Base-by-base conservation (phyloP, 208 protist genomes). In the Angomonas desouzai region DNA sequence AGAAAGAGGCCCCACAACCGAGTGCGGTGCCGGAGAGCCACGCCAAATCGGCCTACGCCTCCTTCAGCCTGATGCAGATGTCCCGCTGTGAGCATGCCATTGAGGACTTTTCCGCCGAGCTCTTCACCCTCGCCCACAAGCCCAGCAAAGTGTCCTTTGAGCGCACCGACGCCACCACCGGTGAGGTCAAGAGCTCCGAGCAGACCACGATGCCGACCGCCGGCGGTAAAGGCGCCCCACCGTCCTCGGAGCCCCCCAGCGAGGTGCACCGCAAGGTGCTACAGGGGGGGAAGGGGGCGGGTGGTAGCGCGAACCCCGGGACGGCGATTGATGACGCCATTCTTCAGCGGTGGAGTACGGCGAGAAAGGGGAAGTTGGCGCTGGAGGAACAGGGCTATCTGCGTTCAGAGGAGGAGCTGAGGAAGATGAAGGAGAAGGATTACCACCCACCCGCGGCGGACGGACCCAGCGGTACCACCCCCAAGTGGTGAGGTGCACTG, bases 121-220 rank as follows among this genome's bases (percentile, higher is more conserved):
- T 85, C 0, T 85, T 81, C 53, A 68, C 68, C 4, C 55, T 85
- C 0, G 79, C 79, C 20, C 74, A 85, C 51, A 85, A 85, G 59
- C 79, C 79, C 0, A 81, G 71, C 51, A 85, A 85, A 48, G 74
- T 85, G 7, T 60, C 61, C 1, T 85, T 85, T 40, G 11, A 60
- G 22, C 11, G n/a, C 2, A 30, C 13, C 6, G 55, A 60, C 32
- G 27, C 55, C 16, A 45, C 23, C 20, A 62, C 57, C 4, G 61
- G 55, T 2, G 47, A 55, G 38, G 28, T 30, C 6, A 38, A 51
- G 49, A 64, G 53, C 23, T 13, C 34, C 22, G 43, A 38, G 34
- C 57, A 59, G 11, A 36, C 9, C 25, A 32, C 28, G 20, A 53
- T 20, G 51, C 20, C 51, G 25, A 3, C 51, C 16, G 28, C 30